Conservation (phyloP, 2,329 filamentous ascomycete genomes). For the Aspergillus tanneri region DNA sequence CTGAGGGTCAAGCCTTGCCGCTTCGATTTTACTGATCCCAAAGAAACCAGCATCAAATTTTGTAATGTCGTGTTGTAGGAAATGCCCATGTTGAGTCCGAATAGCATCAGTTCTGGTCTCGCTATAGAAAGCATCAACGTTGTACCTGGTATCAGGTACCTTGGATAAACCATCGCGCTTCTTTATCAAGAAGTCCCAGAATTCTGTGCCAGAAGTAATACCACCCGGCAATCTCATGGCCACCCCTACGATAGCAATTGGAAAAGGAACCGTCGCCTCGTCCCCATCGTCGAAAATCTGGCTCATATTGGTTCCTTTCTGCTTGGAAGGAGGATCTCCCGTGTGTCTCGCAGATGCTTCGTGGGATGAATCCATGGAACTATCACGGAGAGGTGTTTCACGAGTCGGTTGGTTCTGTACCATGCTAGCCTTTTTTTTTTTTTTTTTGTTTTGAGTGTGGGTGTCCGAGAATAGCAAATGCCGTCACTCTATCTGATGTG, state of each 20-base stretch:
- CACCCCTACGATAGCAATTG: slow-evolving; percentile 28
- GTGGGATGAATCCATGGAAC: too few relatives aligned
- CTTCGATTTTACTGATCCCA: slow-evolving; percentile 24
- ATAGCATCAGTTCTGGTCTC: slow-evolving; percentile 9
- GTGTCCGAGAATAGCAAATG: too few relatives aligned
- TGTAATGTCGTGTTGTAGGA: slow-evolving; percentile 31
- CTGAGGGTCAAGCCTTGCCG: slow-evolving; percentile 31
- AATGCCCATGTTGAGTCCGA: slow-evolving; percentile 25
- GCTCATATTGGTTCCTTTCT: too few relatives aligned
- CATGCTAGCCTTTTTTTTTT: too few relatives aligned
- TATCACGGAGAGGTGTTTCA: too few relatives aligned
- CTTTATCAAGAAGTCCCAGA: slow-evolving; percentile 26
- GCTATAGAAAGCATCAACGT: slow-evolving; percentile 26
- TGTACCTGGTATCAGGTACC: slow-evolving; percentile 26
- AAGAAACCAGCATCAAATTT: slow-evolving; percentile 31
- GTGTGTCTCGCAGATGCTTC: too few relatives aligned
- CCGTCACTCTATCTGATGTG: too few relatives aligned
- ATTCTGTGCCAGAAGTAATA: slow-evolving; percentile 14
- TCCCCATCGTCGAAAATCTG: too few relatives aligned
- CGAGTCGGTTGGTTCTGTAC: too few relatives aligned
- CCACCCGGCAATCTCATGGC: slow-evolving; percentile 25
- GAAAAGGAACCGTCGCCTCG: slow-evolving; percentile 10
- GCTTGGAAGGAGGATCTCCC: too few relatives aligned
- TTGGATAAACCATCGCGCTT: slow-evolving; percentile 20
- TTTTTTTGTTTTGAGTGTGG: too few relatives aligned